Base-by-base conservation (phyloP, 345 rosid species). In the Aquilaria yunnanensis region DNA sequence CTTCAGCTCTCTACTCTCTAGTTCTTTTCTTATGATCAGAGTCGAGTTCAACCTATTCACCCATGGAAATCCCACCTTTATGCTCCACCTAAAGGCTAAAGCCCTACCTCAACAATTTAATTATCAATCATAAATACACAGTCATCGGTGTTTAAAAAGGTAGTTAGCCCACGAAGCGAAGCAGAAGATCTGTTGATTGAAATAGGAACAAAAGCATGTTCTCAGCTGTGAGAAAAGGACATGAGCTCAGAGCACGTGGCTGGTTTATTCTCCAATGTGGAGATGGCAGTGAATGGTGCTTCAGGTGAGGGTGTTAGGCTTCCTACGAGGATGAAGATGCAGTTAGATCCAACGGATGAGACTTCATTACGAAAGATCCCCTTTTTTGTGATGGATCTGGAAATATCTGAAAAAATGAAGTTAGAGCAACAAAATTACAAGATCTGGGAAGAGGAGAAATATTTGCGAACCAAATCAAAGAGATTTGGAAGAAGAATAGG, bases 221-320 rank as follows among this genome's bases (percentile, higher is more conserved):
- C 47, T 47, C 55, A 10, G 60, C 60, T 12, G 85, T 68, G 58
- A 75, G 66, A 46, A 83, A 75, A 69, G 81, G 67, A 80, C 0
- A 23, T 23, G 23, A 23, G 23, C 23, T 66, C 77, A 29, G 80
- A 75, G 47, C 80, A 76, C 10, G 43, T 87, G 7, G 75, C 83
- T 1, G 76, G 77, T 2, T 47, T 72, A 45, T 65, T 89, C 1
- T 77, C 96, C 4, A 90, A 96, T 0, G 64, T 88, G 7, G 94
- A 93, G 67, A 77, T 90, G 14, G 72, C 89, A 23, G 98, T 83
- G 72, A 76, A 90, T 97, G 43, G 70, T 64, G 29, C 65, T 93
- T 3, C 97, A 97, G 4, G 76, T 90, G 41, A 81, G 98, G 98
- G 98, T 2, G 82, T 93, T 51, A 80, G 92, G 87, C 79, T 87